A percentile compares a stretch with the other conserved stretches of the same genome.
phyloP scores from a whole-genome alignment of 2,329 filamentous ascomycete species.

The Penicillium sp. region DNA sequence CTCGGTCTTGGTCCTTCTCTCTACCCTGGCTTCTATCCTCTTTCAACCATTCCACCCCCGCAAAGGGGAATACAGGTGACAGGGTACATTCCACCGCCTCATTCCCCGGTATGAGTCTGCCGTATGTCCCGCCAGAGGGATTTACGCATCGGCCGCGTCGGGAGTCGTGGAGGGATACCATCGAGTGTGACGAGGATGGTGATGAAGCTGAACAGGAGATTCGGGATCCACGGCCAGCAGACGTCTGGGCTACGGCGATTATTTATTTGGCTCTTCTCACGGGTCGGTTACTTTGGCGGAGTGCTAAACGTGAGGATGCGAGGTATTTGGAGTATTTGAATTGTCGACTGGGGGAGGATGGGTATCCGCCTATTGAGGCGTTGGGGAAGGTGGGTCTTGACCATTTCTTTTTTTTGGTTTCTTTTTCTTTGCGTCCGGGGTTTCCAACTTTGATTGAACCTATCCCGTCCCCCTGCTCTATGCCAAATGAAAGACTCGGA shows the following conservation, averaged over 20 bases:
- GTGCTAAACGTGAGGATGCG: conserved; percentile 34
- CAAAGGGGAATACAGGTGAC: conserved; percentile 5
- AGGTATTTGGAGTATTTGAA: conserved; percentile 35
- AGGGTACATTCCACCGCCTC: conserved; percentile 16
- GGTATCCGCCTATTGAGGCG: conserved; percentile 37
- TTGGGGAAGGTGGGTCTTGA: conserved; percentile 30
- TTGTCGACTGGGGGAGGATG: conserved; percentile 27
- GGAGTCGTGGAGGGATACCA: background rate
- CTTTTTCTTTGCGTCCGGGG: background rate
- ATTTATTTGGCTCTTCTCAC: conserved; percentile 38
- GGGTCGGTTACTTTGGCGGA: conserved; percentile 36
- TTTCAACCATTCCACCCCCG: conserved; percentile 9
- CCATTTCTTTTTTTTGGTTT: background rate
- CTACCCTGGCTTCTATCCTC: conserved; percentile 20
- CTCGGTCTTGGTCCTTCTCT: conserved; percentile 19
- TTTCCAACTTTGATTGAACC: background rate
- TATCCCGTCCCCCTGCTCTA: background rate
- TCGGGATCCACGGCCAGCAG: conserved; percentile 25
- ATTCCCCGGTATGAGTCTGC: conserved; percentile 24
- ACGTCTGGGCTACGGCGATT: conserved; percentile 41
- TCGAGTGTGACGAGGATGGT: background rate
- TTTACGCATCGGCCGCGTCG: conserved; percentile 12
- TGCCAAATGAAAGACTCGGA: background rate
- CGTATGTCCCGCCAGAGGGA: conserved; percentile 30
- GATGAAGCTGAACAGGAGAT: background rate